phyloP scores from a whole-genome alignment of 805 yeast species.

The Metschnikowia gelsemii region DNA sequence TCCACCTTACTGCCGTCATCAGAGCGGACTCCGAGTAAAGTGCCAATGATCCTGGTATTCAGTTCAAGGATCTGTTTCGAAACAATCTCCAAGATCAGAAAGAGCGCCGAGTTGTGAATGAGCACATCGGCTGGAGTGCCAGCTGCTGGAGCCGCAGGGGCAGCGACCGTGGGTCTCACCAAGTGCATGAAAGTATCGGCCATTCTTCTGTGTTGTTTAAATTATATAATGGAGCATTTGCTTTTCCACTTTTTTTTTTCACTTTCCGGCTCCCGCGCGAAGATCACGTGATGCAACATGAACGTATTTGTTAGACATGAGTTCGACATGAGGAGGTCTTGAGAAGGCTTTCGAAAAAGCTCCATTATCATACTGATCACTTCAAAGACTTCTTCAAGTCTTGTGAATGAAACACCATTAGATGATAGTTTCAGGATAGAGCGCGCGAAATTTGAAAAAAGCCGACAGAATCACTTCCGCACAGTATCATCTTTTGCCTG shows the following conservation, averaged over 20 bases:
- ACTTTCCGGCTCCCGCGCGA: too few relatives aligned
- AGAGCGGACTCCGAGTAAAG: slow-evolving; percentile 75
- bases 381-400: too few relatives aligned
- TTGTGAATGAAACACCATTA: too few relatives aligned
- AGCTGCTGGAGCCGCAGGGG: slow-evolving; percentile 45
- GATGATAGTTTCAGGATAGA: too few relatives aligned
- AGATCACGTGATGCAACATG: too few relatives aligned
- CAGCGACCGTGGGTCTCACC: slow-evolving; percentile 50
- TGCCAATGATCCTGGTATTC: slow-evolving; percentile 69
- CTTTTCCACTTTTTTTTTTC: not conserved
- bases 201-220: not conserved
- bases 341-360: too few relatives aligned
- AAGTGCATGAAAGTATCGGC: slow-evolving; percentile 37
- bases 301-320: too few relatives aligned
- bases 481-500: too few relatives aligned
- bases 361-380: too few relatives aligned
- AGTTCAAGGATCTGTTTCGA: slow-evolving; percentile 45
- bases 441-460: too few relatives aligned
- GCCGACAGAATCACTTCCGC: too few relatives aligned
- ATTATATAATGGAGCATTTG: not conserved
- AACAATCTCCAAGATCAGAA: slow-evolving; percentile 74
- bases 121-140: slow-evolving; percentile 52
- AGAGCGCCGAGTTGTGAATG: slow-evolving; percentile 67
- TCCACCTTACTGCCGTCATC: slow-evolving; percentile 80
- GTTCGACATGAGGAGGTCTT: too few relatives aligned